Evolutionary conservation across 306 rosid species (phyloP).

Genomic region (Fragaria iinumae): DNA sequence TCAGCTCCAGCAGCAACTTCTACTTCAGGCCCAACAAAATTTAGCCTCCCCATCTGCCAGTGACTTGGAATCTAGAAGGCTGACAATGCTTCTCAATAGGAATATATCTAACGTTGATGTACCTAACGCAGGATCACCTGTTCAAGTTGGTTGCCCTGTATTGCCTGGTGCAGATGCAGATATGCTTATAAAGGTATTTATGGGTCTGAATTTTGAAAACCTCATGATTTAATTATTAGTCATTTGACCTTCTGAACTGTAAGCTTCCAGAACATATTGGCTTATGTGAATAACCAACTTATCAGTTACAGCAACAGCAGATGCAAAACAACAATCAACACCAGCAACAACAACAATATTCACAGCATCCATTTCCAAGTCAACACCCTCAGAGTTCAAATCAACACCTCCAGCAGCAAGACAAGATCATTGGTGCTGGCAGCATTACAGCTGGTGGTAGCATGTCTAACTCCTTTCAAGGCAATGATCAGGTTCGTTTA

Average conservation of each 20-base stretch:
- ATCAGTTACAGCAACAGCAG: slow-evolving; percentile 40
- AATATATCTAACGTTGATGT: slow-evolving; percentile 34
- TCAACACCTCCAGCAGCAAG: slow-evolving; percentile 48
- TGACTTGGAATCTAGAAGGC: slow-evolving; percentile 47
- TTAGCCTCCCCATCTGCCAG: slow-evolving; percentile 38
- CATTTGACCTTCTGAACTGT: not conserved
- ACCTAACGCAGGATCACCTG: slow-evolving; percentile 41
- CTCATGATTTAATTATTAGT: slow-evolving; percentile 1
- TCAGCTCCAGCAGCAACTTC: slow-evolving; percentile 50
- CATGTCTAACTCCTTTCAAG: slow-evolving; percentile 45
- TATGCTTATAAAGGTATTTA: slow-evolving; percentile 44
- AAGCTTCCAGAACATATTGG: slow-evolving; percentile 13
- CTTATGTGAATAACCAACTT: slow-evolving; percentile 21
- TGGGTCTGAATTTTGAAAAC: slow-evolving; percentile 18
- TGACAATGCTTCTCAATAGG: slow-evolving; percentile 40
- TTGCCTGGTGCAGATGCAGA: slow-evolving; percentile 48
- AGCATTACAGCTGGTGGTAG: slow-evolving; percentile 34
- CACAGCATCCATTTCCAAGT: slow-evolving; percentile 44
- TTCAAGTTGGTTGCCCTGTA: slow-evolving; percentile 46
- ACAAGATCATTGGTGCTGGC: slow-evolving; percentile 40
- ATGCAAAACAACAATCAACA: slow-evolving; percentile 41
- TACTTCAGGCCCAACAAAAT: slow-evolving; percentile 52
- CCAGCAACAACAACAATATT: slow-evolving; percentile 37
- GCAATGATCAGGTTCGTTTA: slow-evolving; percentile 58
- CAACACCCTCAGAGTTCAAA: slow-evolving; percentile 46